Evolutionary conservation across 2,329 filamentous ascomycete species (phyloP), one percentile per base, ranked within the genome.

Genomic region (Pseudopithomyces chartarum): DNA sequence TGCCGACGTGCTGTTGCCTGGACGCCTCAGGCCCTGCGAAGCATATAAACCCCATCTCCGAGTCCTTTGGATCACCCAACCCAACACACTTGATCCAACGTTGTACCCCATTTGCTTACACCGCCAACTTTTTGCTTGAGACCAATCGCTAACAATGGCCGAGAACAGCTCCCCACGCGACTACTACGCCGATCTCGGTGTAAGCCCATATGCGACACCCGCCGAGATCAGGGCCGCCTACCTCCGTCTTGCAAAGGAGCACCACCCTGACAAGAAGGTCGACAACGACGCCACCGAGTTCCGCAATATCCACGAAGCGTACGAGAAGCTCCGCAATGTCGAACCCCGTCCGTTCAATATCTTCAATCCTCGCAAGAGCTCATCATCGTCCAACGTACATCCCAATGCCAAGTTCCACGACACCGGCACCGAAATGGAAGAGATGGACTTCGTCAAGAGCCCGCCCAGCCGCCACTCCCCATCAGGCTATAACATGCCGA

Each of bases 221-320:
- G 80, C 85, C 53, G 91, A 96, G 32, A 97, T 98, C 75, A 97
- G 97, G 75, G 96, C 96, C 76, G 92, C 94, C 2, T 98, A 97
- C 80, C 97, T 97, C 74, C 90, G 91, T 46, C 82, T 97, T 55
- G 94, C 94, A 17, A 97, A 97, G 78, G 96, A 97, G 70, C 97
- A 86, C 72, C 94, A 98, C 70, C 94, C 94, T 8, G 94, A 98
- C 76, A 97, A 93, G 48, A 96, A 97, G 81, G 97, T 97, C 76
- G 19, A 45, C 7, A 20, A 26, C 22, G 60, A 64, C 22, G 17
- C 56, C 13, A 39, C 48, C 15, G 38, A 42, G 5, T 67, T 66
- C 39, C 57, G 58, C 3, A 46, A 52, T 11, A 55, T 17, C 6
- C 62, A 55, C 1, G 62, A 66, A 39, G 63, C 65, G 1, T 66